Evolutionary conservation across 2,329 filamentous ascomycete genomes (phyloP), one percentile per base, ranked within the genome.

Genomic region (Grosmannia penicillata): DNA sequence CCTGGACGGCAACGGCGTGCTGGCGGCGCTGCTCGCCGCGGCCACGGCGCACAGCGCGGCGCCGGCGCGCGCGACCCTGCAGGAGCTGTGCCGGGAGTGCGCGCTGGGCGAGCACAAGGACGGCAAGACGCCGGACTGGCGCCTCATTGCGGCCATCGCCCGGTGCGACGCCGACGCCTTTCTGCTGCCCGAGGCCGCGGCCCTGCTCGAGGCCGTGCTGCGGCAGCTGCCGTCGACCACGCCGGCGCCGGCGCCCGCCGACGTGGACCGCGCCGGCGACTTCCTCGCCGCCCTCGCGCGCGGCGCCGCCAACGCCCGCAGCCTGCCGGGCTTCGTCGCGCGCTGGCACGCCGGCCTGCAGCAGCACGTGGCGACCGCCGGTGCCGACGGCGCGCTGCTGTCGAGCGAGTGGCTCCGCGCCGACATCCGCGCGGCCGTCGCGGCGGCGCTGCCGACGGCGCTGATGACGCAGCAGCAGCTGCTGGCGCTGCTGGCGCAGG

Each of bases 101-200:
- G 66, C 57, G 1, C 43, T 68, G 3, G 44, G n/a, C n/a, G n/a
- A n/a, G n/a, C n/a, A n/a, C 48, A 2, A 38, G 47, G 17, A 18
- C 9, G 21, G 19, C 11, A 15, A 11, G 17, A 13, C 6, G 14
- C n/a, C n/a, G n/a, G 57, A 66, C 33, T 69, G 68, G 65, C 43
- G 43, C 0, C 48, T 70, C 9, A 46, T 67, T 7, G 60, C 56
- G 13, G 53, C 52, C 11, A 47, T 64, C 21, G 57, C 63, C 1
- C 51, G 53, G 8, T 64, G 66, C 32, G 66, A 71, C 27, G 56
- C 63, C 0, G 67, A 69, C 33, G 55, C 63, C 8, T 66, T 71
- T 33, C 47, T 59, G 49, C 25, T 53, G 3, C 56, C 54, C 0
- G 54, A 58, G 1, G 57, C 63, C 3, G 62, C 60, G 8, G 44